Conservation (phyloP, 2,329 filamentous ascomycete genomes). For the Tolypocladium amazonense region DNA sequence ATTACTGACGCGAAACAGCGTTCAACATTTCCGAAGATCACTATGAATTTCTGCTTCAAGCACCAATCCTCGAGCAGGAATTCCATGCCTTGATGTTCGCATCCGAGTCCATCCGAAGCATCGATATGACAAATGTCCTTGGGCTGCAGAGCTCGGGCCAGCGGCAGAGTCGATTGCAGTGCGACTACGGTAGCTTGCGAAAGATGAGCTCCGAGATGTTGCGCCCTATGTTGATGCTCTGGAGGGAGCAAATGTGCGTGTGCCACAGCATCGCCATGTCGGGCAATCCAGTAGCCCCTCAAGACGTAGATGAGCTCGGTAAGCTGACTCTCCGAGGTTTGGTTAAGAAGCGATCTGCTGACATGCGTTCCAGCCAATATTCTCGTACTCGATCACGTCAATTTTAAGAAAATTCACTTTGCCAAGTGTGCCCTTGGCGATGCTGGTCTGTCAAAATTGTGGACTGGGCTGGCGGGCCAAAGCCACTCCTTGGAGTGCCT, state of each 20-base stretch:
- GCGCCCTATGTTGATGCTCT: conserved; percentile 37
- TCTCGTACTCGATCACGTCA: conserved; percentile 21
- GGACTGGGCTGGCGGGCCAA: conserved; percentile 35
- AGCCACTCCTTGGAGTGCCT: conserved; percentile 33
- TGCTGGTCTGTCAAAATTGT: conserved; percentile 33
- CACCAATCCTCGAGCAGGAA: conserved; percentile 43
- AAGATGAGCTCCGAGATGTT: conserved; percentile 29
- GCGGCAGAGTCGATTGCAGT: conserved; percentile 11
- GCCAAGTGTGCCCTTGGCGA: conserved; percentile 42
- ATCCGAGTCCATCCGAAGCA: conserved; percentile 42
- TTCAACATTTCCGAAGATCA: conserved; percentile 37
- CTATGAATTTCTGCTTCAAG: conserved; percentile 35
- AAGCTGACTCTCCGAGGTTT: conserved; percentile 4
- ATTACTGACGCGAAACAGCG: conserved; percentile 17
- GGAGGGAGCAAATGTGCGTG: conserved; percentile 32
- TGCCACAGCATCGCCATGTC: conserved; percentile 41
- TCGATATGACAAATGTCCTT: conserved; percentile 38
- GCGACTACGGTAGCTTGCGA: conserved; percentile 10
- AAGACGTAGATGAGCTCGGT: conserved; percentile 40
- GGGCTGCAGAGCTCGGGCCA: conserved; percentile 14
- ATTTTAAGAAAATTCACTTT: conserved; percentile 37
- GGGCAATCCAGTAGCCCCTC: conserved; percentile 35
- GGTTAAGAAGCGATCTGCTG: neutral
- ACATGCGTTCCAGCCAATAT: conserved; percentile 16
- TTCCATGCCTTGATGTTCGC: conserved; percentile 45